Percentiles rank a stretch among this genome's conserved stretches.
Evolutionary conservation across 345 rosid species (phyloP).

Genomic region (Clarkia xantiana): DNA sequence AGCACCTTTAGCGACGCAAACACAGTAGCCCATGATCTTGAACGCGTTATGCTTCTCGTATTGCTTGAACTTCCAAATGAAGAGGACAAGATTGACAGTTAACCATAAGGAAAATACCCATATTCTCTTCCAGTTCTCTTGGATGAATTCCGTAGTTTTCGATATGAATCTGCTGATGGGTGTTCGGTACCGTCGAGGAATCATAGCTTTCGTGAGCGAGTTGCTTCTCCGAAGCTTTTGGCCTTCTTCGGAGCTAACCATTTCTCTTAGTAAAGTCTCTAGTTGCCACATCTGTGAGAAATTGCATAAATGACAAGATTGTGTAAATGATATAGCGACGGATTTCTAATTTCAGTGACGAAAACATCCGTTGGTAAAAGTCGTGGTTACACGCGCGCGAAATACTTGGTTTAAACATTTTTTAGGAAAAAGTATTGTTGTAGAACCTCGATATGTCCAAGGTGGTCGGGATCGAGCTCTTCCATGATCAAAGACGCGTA

Average conservation of each 20-base stretch:
- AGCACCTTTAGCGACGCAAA: conserved; percentile 68
- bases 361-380: too few relatives aligned
- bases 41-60: conserved; percentile 20
- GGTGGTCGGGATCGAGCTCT: conserved; percentile 89
- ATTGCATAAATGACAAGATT: background rate
- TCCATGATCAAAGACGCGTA: conserved; percentile 92
- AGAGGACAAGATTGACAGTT: conserved; percentile 27
- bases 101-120: conserved; percentile 49
- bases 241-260: conserved; percentile 40
- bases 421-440: background rate
- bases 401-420: too few relatives aligned
- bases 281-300: conserved; percentile 78
- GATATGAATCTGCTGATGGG: conserved; percentile 39
- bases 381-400: too few relatives aligned
- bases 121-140: conserved; percentile 54
- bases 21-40: conserved; percentile 63
- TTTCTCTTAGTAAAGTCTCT: conserved; percentile 60
- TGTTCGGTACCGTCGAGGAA: conserved; percentile 57
- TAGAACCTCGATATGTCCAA: conserved; percentile 82
- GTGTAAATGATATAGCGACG: background rate
- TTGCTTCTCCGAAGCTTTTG: conserved; percentile 20
- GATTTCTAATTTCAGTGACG: too few relatives aligned
- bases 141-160: conserved; percentile 22
- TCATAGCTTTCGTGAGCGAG: conserved; percentile 59
- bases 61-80: conserved; percentile 41